A percentile compares a stretch with the other conserved stretches of the same genome.
Conservation (phyloP, 2,329 filamentous ascomycete genomes). For the Penicillium fuscoglaucum region DNA sequence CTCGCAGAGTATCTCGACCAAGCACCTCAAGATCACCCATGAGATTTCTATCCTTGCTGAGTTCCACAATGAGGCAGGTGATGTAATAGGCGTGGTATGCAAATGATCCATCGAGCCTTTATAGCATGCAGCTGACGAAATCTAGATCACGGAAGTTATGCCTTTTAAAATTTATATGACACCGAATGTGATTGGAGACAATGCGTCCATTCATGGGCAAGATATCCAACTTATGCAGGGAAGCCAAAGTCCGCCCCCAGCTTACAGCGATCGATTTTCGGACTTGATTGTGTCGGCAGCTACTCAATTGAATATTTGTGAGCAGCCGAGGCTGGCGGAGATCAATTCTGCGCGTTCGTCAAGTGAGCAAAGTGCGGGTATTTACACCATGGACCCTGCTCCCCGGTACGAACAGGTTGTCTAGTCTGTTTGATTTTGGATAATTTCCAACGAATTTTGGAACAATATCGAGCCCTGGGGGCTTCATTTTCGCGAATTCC, state of each 20-base stretch:
- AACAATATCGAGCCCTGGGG: too few species aligned
- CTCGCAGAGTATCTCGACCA: slow-evolving; percentile 6
- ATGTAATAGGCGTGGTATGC: neutral
- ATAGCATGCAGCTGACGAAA: neutral
- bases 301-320: neutral
- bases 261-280: slow-evolving; percentile 1
- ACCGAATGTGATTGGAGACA: neutral
- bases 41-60: slow-evolving; percentile 1
- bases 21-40: slow-evolving; percentile 5
- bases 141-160: neutral
- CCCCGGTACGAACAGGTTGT: neutral
- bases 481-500: neutral
- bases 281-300: neutral
- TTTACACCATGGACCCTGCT: neutral
- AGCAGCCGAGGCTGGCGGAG: neutral
- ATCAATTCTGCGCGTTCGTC: neutral
- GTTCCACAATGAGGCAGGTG: neutral
- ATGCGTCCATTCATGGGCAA: neutral
- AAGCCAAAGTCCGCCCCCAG: neutral
- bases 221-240: neutral
- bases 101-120: too few species aligned
- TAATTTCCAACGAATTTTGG: neutral
- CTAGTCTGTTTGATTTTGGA: neutral
- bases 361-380: neutral
- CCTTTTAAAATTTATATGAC: slow-evolving; percentile 10